A percentile compares a stretch with the other conserved stretches of the same genome.
Evolutionary conservation across 305 asterid species (phyloP).

Genomic region (Fraxinus nigra): DNA sequence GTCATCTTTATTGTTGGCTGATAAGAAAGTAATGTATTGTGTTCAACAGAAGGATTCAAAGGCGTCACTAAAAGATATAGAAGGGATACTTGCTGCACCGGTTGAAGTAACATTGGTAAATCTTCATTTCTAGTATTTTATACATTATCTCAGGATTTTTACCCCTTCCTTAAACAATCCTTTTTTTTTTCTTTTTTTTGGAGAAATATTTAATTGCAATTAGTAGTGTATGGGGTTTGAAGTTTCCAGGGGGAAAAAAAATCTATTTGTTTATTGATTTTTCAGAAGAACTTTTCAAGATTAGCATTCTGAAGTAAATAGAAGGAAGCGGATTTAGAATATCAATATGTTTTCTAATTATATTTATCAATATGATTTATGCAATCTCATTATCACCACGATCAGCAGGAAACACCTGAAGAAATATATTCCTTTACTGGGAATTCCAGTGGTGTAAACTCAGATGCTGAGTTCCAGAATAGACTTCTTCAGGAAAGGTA

Average conservation of each 20-base stretch:
- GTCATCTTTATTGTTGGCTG: constrained; percentile 29
- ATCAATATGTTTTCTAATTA: background rate
- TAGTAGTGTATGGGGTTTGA: background rate
- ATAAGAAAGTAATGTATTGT: constrained; percentile 22
- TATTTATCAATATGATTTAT: background rate
- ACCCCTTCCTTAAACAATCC: background rate
- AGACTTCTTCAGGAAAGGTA: constrained; percentile 66
- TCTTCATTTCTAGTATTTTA: constrained; percentile 21
- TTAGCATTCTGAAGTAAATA: constrained; percentile 9
- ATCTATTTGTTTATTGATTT: background rate
- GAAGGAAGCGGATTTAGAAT: background rate
- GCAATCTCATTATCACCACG: constrained; percentile 18
- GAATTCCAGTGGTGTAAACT: constrained; percentile 33
- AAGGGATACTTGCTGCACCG: constrained; percentile 28
- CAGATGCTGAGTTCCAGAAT: constrained; percentile 43
- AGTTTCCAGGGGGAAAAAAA: background rate
- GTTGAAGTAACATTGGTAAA: constrained; percentile 26
- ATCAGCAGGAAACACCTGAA: constrained; percentile 50
- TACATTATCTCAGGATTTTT: constrained; percentile 4
- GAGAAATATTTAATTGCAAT: constrained; percentile 4
- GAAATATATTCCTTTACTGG: constrained; percentile 24
- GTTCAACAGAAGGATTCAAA: constrained; percentile 29
- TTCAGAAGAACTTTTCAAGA: constrained; percentile 10
- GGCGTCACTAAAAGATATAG: constrained; percentile 30
- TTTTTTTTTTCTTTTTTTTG: background rate